These are phyloP conservation scores for Aspergillus sp. DNA, from an alignment of 2,329 filamentous ascomycete genomes.

Conservation along the genomic window DNA sequence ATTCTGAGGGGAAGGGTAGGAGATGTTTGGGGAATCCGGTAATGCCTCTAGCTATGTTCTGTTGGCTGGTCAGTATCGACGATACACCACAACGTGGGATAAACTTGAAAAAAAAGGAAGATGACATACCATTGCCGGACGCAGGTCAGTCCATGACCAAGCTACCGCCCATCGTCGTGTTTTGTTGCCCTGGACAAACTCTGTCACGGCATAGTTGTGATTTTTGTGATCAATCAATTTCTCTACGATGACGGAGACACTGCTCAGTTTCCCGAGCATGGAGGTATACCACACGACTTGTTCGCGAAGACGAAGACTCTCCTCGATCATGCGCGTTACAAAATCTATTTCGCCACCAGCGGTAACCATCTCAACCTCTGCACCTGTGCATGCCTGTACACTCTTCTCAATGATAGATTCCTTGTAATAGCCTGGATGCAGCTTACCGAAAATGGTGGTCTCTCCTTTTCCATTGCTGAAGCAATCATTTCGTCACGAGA, in stretches of 20 bases:
- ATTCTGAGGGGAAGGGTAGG: conserved; percentile 50
- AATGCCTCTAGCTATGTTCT: conserved; percentile 32
- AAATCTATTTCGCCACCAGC: conserved; percentile 73
- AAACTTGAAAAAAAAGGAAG: neutral
- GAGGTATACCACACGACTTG: conserved; percentile 81
- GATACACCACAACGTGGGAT: neutral
- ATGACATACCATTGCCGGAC: conserved; percentile 53
- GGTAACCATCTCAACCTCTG: conserved; percentile 79
- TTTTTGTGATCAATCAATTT: conserved; percentile 55
- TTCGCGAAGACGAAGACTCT: conserved; percentile 57
- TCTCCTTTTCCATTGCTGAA: conserved; percentile 62
- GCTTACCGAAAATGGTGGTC: conserved; percentile 64
- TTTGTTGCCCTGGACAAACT: conserved; percentile 70
- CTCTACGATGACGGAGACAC: conserved; percentile 58
- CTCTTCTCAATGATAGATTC: neutral
- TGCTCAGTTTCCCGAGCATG: conserved; percentile 81
- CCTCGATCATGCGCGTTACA: conserved; percentile 63
- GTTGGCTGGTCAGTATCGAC: conserved; percentile 3
- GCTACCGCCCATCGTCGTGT: conserved; percentile 83
- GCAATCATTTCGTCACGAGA: conserved; percentile 63
- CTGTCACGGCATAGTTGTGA: conserved; percentile 75
- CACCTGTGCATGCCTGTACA: conserved; percentile 60
- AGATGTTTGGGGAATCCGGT: conserved; percentile 46
- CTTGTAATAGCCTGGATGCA: neutral
- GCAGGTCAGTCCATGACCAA: conserved; percentile 72